These are phyloP conservation scores for Diutina mesorugosa DNA, from an alignment of 1,139 yeast species.

Conservation along the genomic window DNA sequence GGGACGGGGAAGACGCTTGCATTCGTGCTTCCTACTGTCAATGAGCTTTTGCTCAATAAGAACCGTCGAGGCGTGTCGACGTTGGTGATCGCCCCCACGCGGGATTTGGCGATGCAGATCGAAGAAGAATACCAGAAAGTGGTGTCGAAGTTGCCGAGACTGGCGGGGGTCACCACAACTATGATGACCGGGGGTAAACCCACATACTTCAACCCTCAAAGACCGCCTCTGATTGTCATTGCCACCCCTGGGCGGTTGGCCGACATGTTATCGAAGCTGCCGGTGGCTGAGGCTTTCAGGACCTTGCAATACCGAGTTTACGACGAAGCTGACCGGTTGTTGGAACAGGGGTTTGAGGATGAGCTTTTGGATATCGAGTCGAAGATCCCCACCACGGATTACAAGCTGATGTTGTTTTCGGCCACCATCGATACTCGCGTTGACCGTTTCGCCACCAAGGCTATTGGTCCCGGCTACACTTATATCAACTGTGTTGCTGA, in stretches of 20 bases:
- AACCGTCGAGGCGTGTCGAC: constrained; percentile 27
- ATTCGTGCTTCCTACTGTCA: constrained; percentile 68
- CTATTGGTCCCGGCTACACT: constrained; percentile 51
- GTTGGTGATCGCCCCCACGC: constrained; percentile 76
- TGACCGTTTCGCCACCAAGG: constrained; percentile 46
- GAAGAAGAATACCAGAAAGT: constrained; percentile 39
- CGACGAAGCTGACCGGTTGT: constrained; percentile 81
- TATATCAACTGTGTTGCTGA: constrained; percentile 62
- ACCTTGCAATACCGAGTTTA: constrained; percentile 53
- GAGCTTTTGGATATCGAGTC: constrained; percentile 46
- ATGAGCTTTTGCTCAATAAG: constrained; percentile 15
- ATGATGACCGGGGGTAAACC: not conserved
- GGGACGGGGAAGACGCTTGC: constrained; percentile 95
- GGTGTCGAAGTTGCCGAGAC: constrained; percentile 14
- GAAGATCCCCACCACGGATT: not conserved
- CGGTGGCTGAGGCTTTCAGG: constrained; percentile 35
- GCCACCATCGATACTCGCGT: constrained; percentile 76
- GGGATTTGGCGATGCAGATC: constrained; percentile 85
- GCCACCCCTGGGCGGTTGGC: constrained; percentile 86
- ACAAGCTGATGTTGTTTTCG: constrained; percentile 64
- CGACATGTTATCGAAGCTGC: constrained; percentile 39
- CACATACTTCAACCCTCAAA: constrained; percentile 5
- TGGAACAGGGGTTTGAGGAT: constrained; percentile 66
- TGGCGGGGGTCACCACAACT: not conserved
- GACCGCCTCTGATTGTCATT: constrained; percentile 42